phyloP scores from a whole-genome alignment of 23 red algal species.

The Gracilaria gracilis region DNA sequence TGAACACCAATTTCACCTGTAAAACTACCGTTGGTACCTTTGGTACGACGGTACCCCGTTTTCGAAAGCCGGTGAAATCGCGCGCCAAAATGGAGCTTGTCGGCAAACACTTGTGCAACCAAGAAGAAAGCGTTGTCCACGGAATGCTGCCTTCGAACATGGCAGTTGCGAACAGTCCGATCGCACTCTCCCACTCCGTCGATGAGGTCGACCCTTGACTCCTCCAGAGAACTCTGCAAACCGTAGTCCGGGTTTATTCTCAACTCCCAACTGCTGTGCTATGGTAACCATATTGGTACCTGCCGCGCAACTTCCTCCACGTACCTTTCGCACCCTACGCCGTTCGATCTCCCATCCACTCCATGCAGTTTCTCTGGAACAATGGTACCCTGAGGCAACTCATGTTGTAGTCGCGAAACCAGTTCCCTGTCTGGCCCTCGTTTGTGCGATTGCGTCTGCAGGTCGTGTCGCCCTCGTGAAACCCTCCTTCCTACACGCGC shows the following conservation, averaged over 20 bases:
- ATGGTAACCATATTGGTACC: not conserved
- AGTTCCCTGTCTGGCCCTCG: not conserved
- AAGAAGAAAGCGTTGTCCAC: too few species aligned
- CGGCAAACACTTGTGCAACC: too few species aligned
- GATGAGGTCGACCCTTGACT: too few species aligned
- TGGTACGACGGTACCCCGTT: too few species aligned
- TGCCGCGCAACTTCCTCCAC: not conserved
- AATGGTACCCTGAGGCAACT: constrained; percentile 1
- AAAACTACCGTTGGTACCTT: too few species aligned
- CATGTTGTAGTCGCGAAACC: not conserved
- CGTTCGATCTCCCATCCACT: constrained; percentile 1
- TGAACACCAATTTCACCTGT: too few species aligned
- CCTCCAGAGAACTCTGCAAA: too few species aligned
- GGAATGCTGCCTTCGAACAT: too few species aligned
- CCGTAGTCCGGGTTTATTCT: not conserved
- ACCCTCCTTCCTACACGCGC: not conserved
- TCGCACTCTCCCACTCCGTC: too few species aligned
- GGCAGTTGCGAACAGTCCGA: too few species aligned
- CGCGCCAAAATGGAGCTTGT: too few species aligned
- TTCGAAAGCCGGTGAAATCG: too few species aligned
- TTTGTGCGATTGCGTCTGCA: not conserved
- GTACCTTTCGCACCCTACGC: not conserved
- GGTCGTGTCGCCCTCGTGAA: not conserved
- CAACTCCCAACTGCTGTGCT: not conserved
- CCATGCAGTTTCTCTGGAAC: not conserved